Conservation (phyloP, 306 rosid species). For the Nissolia schottii region DNA sequence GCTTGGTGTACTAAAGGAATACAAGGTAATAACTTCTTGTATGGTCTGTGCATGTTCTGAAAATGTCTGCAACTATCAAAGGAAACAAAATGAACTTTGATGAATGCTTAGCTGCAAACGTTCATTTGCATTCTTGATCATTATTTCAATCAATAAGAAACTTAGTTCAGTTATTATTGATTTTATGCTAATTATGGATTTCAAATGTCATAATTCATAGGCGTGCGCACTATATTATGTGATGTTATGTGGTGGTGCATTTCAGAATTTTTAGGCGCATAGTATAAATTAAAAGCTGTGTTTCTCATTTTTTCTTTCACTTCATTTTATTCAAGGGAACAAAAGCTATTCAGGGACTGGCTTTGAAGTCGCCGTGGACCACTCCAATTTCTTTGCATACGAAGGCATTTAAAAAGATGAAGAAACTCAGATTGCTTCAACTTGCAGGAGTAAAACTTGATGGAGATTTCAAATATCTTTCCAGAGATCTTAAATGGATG, state of each 20-base stretch:
- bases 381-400: neutral
- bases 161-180: neutral
- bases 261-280: neutral
- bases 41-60: neutral
- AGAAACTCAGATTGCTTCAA: conserved; percentile 3
- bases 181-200: no score
- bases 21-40: no score
- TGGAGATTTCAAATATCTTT: conserved; percentile 17
- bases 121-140: neutral
- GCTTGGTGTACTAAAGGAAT: neutral
- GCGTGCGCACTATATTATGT: no score
- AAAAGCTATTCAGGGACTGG: neutral
- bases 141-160: neutral
- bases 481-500: conserved; percentile 15
- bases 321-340: neutral
- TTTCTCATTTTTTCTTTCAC: neutral
- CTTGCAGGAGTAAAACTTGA: neutral
- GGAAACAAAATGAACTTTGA: neutral
- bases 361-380: neutral
- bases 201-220: neutral
- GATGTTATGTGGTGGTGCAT: no score
- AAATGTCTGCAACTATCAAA: no score
- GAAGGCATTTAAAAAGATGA: conserved; percentile 21
- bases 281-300: neutral
- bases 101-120: neutral